Evolutionary conservation across 108 stramenopile genomes (phyloP).

Genomic region (Fistulifera pelliculosa): DNA sequence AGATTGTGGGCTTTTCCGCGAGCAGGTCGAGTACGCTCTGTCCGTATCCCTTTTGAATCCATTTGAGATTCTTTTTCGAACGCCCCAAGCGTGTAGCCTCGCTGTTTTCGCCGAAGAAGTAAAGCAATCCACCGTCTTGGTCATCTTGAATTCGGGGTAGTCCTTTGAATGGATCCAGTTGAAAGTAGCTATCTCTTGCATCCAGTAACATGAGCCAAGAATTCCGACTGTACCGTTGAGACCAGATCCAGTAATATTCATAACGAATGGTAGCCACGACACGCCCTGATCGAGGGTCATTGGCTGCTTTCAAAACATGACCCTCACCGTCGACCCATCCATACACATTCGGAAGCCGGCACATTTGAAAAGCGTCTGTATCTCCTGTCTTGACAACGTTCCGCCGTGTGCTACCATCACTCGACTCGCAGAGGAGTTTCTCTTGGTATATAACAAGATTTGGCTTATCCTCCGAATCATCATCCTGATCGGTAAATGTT

Average conservation of each 20-base stretch:
- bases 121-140: slow-evolving; percentile 40
- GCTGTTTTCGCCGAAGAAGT: slow-evolving; percentile 76
- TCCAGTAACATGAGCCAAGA: slow-evolving; percentile 77
- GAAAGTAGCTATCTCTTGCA: slow-evolving; percentile 75
- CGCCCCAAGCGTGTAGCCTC: slow-evolving; percentile 59
- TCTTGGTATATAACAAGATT: slow-evolving; percentile 57
- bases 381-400: slow-evolving; percentile 24
- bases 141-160: slow-evolving; percentile 8
- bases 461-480: slow-evolving; percentile 14
- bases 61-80: slow-evolving; percentile 53
- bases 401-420: slow-evolving; percentile 23
- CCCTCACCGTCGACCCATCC: slow-evolving; percentile 27
- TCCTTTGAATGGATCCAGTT: slow-evolving; percentile 50
- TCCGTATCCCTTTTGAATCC: slow-evolving; percentile 51
- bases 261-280: slow-evolving; percentile 76
- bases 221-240: slow-evolving; percentile 46
- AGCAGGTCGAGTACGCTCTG: slow-evolving; percentile 25
- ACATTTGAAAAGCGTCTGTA: slow-evolving; percentile 45
- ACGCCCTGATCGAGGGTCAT: slow-evolving; percentile 61
- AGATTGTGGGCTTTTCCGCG: slow-evolving; percentile 62
- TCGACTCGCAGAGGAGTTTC: slow-evolving; percentile 32
- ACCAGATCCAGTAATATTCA: slow-evolving; percentile 87
- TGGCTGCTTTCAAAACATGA: slow-evolving; percentile 17
- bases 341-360: slow-evolving; percentile 38
- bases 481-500: slow-evolving; percentile 7